Evolutionary conservation across 164 flowering plant genomes (phyloP).

Genomic region (Euptelea pleiosperma): DNA sequence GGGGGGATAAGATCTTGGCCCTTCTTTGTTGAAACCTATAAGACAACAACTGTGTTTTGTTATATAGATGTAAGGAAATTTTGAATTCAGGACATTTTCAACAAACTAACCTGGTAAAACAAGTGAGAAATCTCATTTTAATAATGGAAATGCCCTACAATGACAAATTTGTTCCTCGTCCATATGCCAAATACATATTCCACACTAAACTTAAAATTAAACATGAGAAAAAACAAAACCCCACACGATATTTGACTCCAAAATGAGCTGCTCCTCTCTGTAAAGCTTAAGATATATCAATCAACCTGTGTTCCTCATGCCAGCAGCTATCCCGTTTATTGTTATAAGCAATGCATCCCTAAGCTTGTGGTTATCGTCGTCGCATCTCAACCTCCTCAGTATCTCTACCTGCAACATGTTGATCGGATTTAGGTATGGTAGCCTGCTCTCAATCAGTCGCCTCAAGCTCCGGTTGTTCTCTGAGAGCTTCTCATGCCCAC

Average conservation of each 20-base stretch:
- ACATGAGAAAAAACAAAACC: background rate
- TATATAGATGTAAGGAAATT: too few relatives aligned
- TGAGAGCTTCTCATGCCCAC: conserved; percentile 72
- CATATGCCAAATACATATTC: too few relatives aligned
- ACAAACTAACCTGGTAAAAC: too few relatives aligned
- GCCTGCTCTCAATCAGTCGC: conserved; percentile 77
- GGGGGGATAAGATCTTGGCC: too few relatives aligned
- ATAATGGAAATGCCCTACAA: too few relatives aligned
- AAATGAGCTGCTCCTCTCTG: background rate
- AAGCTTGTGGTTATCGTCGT: conserved; percentile 66
- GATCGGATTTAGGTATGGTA: conserved; percentile 79
- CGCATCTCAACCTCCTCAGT: conserved; percentile 68
- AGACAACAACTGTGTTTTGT: too few relatives aligned
- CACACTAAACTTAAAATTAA: too few relatives aligned
- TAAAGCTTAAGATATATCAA: background rate
- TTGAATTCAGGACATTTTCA: too few relatives aligned
- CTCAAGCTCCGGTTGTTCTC: conserved; percentile 69
- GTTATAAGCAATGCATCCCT: conserved; percentile 91
- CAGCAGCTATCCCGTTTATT: conserved; percentile 94
- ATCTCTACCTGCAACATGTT: conserved; percentile 91
- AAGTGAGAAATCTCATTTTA: too few relatives aligned
- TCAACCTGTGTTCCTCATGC: conserved; percentile 97
- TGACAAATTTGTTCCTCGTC: too few relatives aligned
- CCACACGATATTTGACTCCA: background rate
- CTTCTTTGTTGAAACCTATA: too few relatives aligned